phyloP scores from a whole-genome alignment of 495 filamentous ascomycete genomes.

The Tuber microsphaerosporum region DNA sequence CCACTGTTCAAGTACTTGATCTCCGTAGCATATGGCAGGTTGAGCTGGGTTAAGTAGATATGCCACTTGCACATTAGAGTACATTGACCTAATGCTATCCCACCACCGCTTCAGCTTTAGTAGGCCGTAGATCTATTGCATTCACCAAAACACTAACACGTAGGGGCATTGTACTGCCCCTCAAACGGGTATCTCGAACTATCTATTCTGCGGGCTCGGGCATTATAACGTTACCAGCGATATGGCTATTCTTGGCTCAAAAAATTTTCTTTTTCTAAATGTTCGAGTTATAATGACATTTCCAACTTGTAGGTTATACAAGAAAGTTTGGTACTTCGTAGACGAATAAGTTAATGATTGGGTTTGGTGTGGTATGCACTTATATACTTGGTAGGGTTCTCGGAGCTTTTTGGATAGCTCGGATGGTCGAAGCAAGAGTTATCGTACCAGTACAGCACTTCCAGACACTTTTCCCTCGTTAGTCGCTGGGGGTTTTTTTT shows the following conservation, averaged over 20 bases:
- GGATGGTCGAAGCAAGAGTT: background rate
- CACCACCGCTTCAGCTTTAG: background rate
- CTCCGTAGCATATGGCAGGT: background rate
- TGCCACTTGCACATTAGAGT: background rate
- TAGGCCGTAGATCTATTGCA: background rate
- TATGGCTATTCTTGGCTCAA: background rate
- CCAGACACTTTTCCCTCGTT: background rate
- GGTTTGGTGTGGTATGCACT: background rate
- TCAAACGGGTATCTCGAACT: background rate
- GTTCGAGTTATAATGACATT: background rate
- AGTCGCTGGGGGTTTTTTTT: background rate
- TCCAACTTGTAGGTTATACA: background rate
- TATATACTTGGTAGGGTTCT: background rate
- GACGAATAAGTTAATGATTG: background rate
- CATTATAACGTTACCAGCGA: background rate
- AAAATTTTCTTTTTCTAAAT: background rate
- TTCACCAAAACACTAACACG: background rate
- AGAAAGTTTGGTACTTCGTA: background rate
- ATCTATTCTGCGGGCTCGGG: no score
- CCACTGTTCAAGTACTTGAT: background rate
- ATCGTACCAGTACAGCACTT: background rate
- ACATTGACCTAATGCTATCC: background rate
- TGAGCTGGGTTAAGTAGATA: background rate
- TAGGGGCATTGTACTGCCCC: background rate
- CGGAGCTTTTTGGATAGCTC: background rate